A percentile compares a stretch with the other conserved stretches of the same genome.
Conservation (phyloP, 306 rosid species). For the Dryas drummondii region DNA sequence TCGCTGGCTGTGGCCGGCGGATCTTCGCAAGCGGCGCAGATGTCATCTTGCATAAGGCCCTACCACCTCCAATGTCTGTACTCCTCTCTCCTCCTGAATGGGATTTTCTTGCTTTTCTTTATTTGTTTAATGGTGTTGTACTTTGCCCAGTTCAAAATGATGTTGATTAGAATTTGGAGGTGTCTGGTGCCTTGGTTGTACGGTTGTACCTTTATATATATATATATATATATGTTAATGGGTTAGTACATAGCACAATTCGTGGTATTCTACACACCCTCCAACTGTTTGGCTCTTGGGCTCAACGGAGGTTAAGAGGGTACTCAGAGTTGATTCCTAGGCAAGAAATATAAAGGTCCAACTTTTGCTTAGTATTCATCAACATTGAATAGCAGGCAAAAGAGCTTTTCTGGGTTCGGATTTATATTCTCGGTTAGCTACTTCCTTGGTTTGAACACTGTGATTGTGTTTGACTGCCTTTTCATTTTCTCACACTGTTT, state of each 20-base stretch:
- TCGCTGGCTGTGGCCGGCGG: constrained; percentile 36
- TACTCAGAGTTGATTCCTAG: neutral
- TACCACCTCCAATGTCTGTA: neutral
- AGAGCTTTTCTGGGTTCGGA: neutral
- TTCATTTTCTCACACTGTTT: neutral
- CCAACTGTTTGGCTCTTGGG: neutral
- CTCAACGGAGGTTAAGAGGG: neutral
- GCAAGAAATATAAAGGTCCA: neutral
- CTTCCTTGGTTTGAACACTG: neutral
- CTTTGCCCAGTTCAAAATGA: constrained; percentile 22
- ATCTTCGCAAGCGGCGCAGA: neutral
- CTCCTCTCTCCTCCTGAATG: neutral
- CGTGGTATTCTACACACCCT: neutral
- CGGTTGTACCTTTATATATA: too few relatives aligned
- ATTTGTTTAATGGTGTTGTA: constrained; percentile 19
- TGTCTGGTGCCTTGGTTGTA: neutral
- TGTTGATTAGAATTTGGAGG: neutral
- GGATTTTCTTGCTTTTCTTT: constrained; percentile 21
- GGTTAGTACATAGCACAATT: neutral
- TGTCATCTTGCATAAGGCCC: neutral
- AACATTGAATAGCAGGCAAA: neutral
- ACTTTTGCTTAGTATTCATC: neutral
- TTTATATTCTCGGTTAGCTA: constrained; percentile 3
- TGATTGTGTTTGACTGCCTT: neutral
- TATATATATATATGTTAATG: neutral